phyloP scores from a whole-genome alignment of 768 basidiomycete genomes.

The Xanthoconium purpureum region DNA sequence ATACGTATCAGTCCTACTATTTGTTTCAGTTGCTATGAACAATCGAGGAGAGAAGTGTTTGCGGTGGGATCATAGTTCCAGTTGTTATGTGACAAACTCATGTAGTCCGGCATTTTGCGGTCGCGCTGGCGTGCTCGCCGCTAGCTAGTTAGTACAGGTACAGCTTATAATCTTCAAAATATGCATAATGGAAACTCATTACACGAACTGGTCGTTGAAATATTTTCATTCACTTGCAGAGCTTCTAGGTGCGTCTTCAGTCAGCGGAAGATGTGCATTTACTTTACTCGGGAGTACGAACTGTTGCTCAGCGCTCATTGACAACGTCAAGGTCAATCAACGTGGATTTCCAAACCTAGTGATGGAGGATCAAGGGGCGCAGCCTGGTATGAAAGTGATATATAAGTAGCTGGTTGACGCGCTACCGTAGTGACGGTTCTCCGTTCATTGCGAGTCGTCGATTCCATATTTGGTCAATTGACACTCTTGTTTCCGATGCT shows the following conservation, averaged over 20 bases:
- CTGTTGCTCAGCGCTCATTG: too few relatives aligned
- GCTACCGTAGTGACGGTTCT: too few relatives aligned
- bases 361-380: too few relatives aligned
- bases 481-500: not conserved
- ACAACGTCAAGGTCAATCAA: not conserved
- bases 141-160: constrained; percentile 8
- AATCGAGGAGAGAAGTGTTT: not conserved
- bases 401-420: too few relatives aligned
- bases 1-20: constrained; percentile 62
- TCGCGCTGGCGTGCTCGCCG: constrained; percentile 24
- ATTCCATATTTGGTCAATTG: too few relatives aligned
- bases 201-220: not conserved
- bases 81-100: not conserved
- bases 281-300: too few relatives aligned
- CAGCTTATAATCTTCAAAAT: constrained; percentile 18
- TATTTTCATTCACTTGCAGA: not conserved
- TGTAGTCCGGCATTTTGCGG: constrained; percentile 8
- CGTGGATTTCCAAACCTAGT: not conserved
- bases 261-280: not conserved
- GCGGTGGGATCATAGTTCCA: constrained; percentile 9
- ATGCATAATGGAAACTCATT: constrained; percentile 18
- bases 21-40: constrained; percentile 33
- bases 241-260: not conserved
- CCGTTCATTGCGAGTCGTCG: too few relatives aligned
- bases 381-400: too few relatives aligned